Evolutionary conservation across 805 yeast genomes (phyloP).

Genomic region (Isabelozyma rhagii): DNA sequence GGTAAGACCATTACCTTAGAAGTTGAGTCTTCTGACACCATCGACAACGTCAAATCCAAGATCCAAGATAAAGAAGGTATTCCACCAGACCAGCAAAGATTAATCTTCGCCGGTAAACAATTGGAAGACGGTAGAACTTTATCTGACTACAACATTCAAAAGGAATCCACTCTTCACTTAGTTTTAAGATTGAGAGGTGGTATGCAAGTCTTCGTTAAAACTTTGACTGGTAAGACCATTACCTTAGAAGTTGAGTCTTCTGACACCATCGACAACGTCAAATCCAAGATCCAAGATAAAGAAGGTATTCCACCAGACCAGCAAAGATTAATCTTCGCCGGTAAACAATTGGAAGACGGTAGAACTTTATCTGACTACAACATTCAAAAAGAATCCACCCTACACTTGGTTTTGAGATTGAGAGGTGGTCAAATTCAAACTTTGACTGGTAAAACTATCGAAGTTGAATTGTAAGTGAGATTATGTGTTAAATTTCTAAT

Average conservation of each 20-base stretch:
- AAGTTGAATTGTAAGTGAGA: conserved; percentile 68
- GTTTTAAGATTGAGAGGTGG: conserved; percentile 46
- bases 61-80: conserved; percentile 43
- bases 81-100: conserved; percentile 45
- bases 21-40: conserved; percentile 45
- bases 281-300: conserved; percentile 94
- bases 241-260: conserved; percentile 97
- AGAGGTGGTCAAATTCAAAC: conserved; percentile 78
- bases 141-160: conserved; percentile 42
- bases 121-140: conserved; percentile 39
- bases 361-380: conserved; percentile 96
- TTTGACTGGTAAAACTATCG: conserved; percentile 51
- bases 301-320: conserved; percentile 98
- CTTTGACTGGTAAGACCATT: conserved; percentile 60
- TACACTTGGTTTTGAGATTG: conserved; percentile 94
- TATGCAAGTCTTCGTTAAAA: conserved; percentile 60
- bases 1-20: conserved; percentile 29
- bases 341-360: conserved; percentile 96
- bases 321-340: conserved; percentile 95
- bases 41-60: conserved; percentile 42
- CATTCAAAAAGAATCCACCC: conserved; percentile 96
- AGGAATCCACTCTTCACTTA: conserved; percentile 39
- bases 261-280: conserved; percentile 96
- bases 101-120: conserved; percentile 47
- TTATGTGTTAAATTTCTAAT: too few relatives aligned